Conservation (phyloP, 768 basidiomycete species). For the Russula brevipes region DNA sequence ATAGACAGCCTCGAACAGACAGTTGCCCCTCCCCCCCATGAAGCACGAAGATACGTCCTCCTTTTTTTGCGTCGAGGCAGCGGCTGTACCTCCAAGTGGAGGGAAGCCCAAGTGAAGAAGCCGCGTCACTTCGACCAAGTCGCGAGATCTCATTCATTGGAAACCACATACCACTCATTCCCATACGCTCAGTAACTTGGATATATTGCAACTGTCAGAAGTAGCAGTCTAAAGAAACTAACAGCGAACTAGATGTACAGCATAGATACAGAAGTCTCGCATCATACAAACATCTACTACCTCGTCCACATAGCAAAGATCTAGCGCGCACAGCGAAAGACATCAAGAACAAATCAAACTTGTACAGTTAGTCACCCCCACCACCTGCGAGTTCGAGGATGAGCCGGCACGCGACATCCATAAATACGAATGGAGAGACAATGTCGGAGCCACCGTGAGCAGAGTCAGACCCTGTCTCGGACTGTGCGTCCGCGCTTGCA, state of each 20-base stretch:
- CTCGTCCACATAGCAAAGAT: constrained; percentile 10
- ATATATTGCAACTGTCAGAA: constrained; percentile 12
- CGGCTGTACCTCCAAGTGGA: no score
- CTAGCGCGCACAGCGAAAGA: constrained; percentile 3
- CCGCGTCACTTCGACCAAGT: no score
- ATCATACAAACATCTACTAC: constrained; percentile 12
- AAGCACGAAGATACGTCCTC: no score
- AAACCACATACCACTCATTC: not conserved
- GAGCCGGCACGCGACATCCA: constrained; percentile 91
- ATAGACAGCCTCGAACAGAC: no score
- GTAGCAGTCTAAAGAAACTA: not conserved
- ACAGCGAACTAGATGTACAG: constrained; percentile 20
- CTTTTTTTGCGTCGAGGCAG: no score
- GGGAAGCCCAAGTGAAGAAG: no score
- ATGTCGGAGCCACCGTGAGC: constrained; percentile 56
- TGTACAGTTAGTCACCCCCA: constrained; percentile 26
- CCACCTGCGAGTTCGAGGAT: constrained; percentile 90
- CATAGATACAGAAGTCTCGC: constrained; percentile 17
- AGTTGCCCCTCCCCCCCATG: no score
- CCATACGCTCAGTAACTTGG: not conserved
- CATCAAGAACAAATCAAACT: constrained; percentile 1
- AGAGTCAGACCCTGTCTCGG: constrained; percentile 52
- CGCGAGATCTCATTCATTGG: not conserved
- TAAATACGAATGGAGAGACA: constrained; percentile 87
- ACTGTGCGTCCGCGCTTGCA: constrained; percentile 44